Base-by-base conservation (phyloP, 2,329 filamentous ascomycete species). In the Tolypocladium ophioglossoides region DNA sequence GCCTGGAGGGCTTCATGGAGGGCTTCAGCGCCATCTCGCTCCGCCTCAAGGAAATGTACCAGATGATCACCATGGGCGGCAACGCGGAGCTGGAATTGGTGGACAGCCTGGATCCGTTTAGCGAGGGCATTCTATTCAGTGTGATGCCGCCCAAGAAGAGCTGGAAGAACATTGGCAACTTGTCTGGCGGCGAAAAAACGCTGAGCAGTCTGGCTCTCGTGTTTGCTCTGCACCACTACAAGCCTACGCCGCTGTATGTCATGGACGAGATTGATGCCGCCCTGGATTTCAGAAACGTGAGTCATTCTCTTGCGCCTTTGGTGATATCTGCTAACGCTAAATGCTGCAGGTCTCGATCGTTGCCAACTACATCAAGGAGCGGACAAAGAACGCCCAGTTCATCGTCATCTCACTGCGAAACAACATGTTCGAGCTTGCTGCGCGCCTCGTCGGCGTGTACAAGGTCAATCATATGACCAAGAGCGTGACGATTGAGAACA, bases 241-340 rank as follows among this genome's bases (percentile, higher is more conserved):
- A 95, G 75, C 94, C 94, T 11, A 99, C 94, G 57, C 94, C 94
- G 52, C 72, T 99, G 58, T 99, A 99, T 70, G 94, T 99, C 64
- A 99, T 99, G 94, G 94, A 99, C 73, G 94, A 99, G 75, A 99
- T 99, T 69, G 94, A 99, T 72, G 94, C 94, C 24, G 94, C 94
- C 34, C 73, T 99, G 74, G 94, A 99, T 75, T 99, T 99, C 78
- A 79, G 91, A 73, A 99, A 99, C 68, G 94, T 95, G 67, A 85
- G 89, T 83, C 12, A 30, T 38, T 24, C 35, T n/a, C 30, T 52
- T 47, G 41, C 54, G 55, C 41, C 53, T 22, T 50, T 3, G 44
- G 41, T 55, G 24, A 44, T 54, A 27, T 51, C 39, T 18, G 38
- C n/a, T 35, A 34, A 22, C 41, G 39, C 47, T 24, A 37, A 52